Base-by-base conservation (phyloP, 345 rosid genomes). In the Lenwebbia sp. region DNA sequence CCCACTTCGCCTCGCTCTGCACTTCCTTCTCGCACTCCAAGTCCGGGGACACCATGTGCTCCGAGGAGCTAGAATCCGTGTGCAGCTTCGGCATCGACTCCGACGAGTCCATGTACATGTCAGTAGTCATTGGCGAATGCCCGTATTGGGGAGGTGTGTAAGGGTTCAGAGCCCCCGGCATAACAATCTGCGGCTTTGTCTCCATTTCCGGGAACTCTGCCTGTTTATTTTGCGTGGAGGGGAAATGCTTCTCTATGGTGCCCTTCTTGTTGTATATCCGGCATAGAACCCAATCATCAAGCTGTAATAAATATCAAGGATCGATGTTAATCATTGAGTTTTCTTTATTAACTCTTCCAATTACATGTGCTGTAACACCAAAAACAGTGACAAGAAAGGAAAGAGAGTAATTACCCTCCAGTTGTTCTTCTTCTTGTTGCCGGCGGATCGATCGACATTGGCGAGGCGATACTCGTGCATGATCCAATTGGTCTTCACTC, bases 391-490 rank as follows among this genome's bases (percentile, higher is more conserved):
- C 33, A 49, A 40, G 55, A 7, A 58, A 25, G n/a, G 14, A 84
- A 40, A 30, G 56, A n/a, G 33, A 25, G 86, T 47, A 33, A 85
- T 17, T 93, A 97, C 98, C 95, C 98, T 92, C 44, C 88, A 89
- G 84, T 91, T 70, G 2, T 53, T 94, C 85, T 87, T 92, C 58
- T 89, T 96, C 85, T 90, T 93, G 88, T 90, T 93, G 88, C 90
- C 86, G 60, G 97, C 96, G 15, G 98, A 93, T 49, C 99, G 90
- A 84, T 97, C 95, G 7, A 96, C 97, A 85, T 96, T 92, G 26
- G 98, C 95, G 17, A 94, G 96, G 55, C 99, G 97, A 85, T 96
- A 96, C 85, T 96, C 99, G 21, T 96, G 99, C 99, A 96, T 96
- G 76, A 97, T 97, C 99, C 99, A 97, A 57, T 97, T 97, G 85